phyloP scores from a whole-genome alignment of 345 rosid genomes.

The Lagerstroemia speciosa region DNA sequence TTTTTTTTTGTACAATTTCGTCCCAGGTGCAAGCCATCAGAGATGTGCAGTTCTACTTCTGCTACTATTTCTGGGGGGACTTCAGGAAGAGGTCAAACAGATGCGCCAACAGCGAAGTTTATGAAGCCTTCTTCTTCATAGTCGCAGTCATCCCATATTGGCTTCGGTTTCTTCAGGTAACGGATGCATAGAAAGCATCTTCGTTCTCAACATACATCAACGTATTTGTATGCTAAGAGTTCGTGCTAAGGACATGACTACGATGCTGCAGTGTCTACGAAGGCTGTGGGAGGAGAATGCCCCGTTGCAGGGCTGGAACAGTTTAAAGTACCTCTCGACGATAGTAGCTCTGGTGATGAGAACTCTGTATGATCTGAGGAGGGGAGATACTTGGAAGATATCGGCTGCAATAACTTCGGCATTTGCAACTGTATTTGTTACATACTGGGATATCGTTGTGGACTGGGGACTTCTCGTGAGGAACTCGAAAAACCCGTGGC shows the following conservation, averaged over 20 bases:
- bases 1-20: no score
- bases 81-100: conserved; percentile 28
- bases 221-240: neutral
- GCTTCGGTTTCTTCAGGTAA: conserved; percentile 71
- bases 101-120: conserved; percentile 38
- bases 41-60: conserved; percentile 12
- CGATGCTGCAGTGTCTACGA: conserved; percentile 43
- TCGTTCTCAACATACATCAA: neutral
- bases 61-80: conserved; percentile 17
- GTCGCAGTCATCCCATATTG: conserved; percentile 61
- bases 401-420: conserved; percentile 44
- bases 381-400: conserved; percentile 28
- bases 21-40: conserved; percentile 10
- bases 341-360: conserved; percentile 47
- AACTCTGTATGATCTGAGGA: conserved; percentile 25
- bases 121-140: conserved; percentile 30
- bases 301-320: conserved; percentile 31
- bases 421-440: conserved; percentile 37
- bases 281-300: conserved; percentile 54
- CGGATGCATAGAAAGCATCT: neutral
- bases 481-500: conserved; percentile 59
- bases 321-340: conserved; percentile 50
- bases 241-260: neutral
- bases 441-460: conserved; percentile 64
- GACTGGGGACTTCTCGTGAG: conserved; percentile 72